phyloP scores from a whole-genome alignment of 2,329 filamentous ascomycete species.

The Emergomyces pasteurianus region DNA sequence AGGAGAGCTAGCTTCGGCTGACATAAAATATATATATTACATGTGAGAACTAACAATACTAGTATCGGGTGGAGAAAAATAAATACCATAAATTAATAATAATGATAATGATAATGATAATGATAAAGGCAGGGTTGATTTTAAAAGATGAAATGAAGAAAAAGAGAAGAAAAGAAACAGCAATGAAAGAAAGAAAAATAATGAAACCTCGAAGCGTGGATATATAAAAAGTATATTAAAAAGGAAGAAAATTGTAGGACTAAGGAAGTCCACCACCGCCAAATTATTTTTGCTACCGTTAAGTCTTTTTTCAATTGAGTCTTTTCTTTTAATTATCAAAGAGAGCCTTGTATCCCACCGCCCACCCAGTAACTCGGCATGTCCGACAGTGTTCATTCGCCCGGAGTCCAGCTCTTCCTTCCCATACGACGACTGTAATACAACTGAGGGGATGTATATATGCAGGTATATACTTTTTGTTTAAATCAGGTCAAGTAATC shows the following conservation, averaged over 20 bases:
- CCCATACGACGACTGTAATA: neutral
- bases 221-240: neutral
- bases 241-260: neutral
- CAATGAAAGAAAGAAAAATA: neutral
- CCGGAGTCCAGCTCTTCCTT: neutral
- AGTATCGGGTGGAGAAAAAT: neutral
- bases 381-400: neutral
- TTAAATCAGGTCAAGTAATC: neutral
- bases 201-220: neutral
- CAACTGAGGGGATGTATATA: neutral
- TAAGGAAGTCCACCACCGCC: neutral
- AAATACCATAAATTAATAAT: no score
- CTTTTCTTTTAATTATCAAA: neutral
- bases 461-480: neutral
- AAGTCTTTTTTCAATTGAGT: neutral
- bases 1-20: no score
- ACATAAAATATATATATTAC: no score
- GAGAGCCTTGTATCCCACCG: neutral
- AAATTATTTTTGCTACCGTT: neutral
- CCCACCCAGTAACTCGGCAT: neutral
- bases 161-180: no score
- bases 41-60: no score
- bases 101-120: neutral
- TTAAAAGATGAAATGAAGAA: neutral
- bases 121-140: neutral